Base-by-base conservation (phyloP, 306 rosid genomes). In the Hippophae rhamnoides region DNA sequence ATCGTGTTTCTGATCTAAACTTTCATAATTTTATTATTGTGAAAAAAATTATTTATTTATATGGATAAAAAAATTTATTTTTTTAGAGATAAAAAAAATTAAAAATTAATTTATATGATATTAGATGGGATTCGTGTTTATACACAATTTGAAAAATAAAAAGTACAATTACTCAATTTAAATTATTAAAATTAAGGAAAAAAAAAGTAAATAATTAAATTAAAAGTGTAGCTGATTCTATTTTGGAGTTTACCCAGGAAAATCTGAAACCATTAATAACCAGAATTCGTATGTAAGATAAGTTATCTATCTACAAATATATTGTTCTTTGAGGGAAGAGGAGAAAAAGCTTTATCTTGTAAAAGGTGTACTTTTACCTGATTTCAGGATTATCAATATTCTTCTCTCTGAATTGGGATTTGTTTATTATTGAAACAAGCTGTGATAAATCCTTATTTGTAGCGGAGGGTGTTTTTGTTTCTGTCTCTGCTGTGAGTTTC, bases 361-460 rank as follows among this genome's bases (percentile, higher is more conserved):
- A 8, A 65, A 53, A 49, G 51, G 10, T 47, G 41, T 41, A 12
- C 27, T 47, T 3, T 72, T 59, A 25, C 62, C 60, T 56, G 64
- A 63, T 71, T 59, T 57, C 66, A 65, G 68, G 70, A 66, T 55
- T 58, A 53, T 10, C 53, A 65, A 58, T 73, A 18, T 18, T 18
- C 23, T 69, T 69, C 72, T 83, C 71, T 74, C 64, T 73, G 68
- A 61, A 51, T 58, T 80, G 71, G 80, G 77, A 62, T 76, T 78
- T 74, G 74, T 61, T 57, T 52, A 25, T n/a, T 59, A 13, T 56
- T 60, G 61, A 52, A 18, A 47, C 66, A 59, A 42, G 49, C 67
- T 50, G 57, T 54, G 27, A 57, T 72, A 72, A 72, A 76, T 81
- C 79, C 73, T 65, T 41, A 65, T 69, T 76, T 70, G 57, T 73